Conservation (phyloP, 305 asterid genomes). For the Fraxinus baroniana region DNA sequence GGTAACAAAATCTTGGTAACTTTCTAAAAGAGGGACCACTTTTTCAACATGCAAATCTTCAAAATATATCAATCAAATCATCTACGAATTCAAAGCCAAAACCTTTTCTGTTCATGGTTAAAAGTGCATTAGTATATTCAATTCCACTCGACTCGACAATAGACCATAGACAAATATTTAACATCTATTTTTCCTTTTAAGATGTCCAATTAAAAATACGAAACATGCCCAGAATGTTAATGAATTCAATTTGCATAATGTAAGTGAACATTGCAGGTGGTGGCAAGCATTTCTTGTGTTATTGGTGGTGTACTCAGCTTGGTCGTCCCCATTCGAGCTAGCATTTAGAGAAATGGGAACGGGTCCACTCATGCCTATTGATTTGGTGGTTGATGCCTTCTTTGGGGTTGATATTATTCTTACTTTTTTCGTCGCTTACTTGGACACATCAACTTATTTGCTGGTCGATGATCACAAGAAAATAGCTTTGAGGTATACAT, state of each 20-base stretch:
- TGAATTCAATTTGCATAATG: not conserved
- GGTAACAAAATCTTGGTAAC: not conserved
- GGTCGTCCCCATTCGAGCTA: constrained; percentile 92
- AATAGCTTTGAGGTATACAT: constrained; percentile 63
- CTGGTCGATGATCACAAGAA: constrained; percentile 69
- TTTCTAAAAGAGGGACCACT: not conserved
- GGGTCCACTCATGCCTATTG: constrained; percentile 66
- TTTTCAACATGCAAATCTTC: not conserved
- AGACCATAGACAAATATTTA: not conserved
- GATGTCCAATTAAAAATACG: not conserved
- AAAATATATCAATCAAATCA: not conserved
- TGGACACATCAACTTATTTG: constrained; percentile 78
- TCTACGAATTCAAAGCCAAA: not conserved
- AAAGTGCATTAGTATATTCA: too few relatives aligned
- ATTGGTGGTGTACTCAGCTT: constrained; percentile 89
- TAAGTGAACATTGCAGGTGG: constrained; percentile 42
- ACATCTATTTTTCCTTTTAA: not conserved
- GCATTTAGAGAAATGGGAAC: constrained; percentile 68
- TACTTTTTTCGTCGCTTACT: constrained; percentile 79
- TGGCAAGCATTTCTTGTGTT: constrained; percentile 87
- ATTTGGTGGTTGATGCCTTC: constrained; percentile 75
- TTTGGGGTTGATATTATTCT: constrained; percentile 73
- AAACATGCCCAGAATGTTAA: not conserved
- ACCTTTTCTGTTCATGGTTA: not conserved
- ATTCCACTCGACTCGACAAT: too few relatives aligned